These are phyloP conservation scores for Leccinum pachyderme DNA, from an alignment of 1,284 basidiomycete species.

Conservation along the genomic window DNA sequence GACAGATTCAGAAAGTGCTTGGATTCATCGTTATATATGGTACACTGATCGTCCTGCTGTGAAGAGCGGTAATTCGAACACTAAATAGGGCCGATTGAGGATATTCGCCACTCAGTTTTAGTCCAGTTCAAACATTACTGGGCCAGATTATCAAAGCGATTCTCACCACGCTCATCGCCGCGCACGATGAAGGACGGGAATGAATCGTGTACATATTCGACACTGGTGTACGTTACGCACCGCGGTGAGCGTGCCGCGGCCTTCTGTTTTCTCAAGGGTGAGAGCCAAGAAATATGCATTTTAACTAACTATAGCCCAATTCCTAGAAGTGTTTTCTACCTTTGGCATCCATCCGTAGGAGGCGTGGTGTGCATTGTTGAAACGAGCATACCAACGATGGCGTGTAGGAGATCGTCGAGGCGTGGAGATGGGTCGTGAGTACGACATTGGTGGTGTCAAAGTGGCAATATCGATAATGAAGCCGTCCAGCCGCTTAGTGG, in stretches of 20 bases:
- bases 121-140: not conserved
- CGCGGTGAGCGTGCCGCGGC: not conserved
- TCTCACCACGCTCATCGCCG: not conserved
- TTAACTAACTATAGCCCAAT: conserved; percentile 2
- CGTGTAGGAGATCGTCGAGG: conserved; percentile 8
- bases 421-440: conserved; percentile 3
- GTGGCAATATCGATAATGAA: conserved; percentile 3
- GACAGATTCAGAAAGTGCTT: not conserved
- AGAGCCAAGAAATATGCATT: not conserved
- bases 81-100: not conserved
- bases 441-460: not conserved
- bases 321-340: not conserved
- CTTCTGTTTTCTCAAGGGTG: not conserved
- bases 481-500: not conserved
- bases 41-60: not conserved
- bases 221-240: not conserved
- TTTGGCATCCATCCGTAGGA: not conserved
- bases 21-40: not conserved
- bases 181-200: conserved; percentile 13
- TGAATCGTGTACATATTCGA: conserved; percentile 5
- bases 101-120: conserved; percentile 1
- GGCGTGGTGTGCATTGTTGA: not conserved
- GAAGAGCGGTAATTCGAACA: not conserved
- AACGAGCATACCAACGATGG: conserved; percentile 1
- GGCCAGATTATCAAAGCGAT: not conserved